Evolutionary conservation across 1,139 yeast species (phyloP).

Genomic region (Saccharomycopsis hybrid): DNA sequence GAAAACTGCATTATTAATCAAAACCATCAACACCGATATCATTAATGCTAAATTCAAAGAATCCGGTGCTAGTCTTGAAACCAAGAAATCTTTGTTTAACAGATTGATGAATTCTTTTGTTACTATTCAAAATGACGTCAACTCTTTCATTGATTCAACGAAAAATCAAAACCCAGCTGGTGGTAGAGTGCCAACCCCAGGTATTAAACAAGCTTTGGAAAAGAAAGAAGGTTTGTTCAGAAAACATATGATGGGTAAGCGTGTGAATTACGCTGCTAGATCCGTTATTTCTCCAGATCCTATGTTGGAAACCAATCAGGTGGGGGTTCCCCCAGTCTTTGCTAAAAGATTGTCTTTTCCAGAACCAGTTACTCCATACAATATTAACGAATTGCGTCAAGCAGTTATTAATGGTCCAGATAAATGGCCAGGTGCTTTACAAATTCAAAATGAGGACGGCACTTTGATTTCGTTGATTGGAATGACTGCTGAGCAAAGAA

Average conservation of each 20-base stretch:
- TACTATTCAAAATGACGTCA: conserved; percentile 90
- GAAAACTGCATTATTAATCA: conserved; percentile 71
- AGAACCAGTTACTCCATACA: conserved; percentile 95
- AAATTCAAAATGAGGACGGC: conserved; percentile 97
- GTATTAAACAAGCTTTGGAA: conserved; percentile 95
- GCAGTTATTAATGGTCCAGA: conserved; percentile 98
- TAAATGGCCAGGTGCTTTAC: conserved; percentile 98
- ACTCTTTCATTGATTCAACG: conserved; percentile 87
- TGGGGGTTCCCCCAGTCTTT: conserved; percentile 98
- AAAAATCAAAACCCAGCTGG: conserved; percentile 68
- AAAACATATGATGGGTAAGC: conserved; percentile 99
- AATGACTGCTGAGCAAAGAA: conserved; percentile 90
- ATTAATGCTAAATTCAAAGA: conserved; percentile 52
- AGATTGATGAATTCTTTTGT: conserved; percentile 94
- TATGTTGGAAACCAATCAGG: conserved; percentile 92
- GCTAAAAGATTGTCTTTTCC: conserved; percentile 95
- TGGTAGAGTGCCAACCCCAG: conserved; percentile 79
- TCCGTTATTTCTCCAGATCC: conserved; percentile 99
- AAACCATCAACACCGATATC: conserved; percentile 83
- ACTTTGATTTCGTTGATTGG: conserved; percentile 72
- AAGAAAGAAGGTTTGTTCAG: conserved; percentile 98
- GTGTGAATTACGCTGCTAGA: conserved; percentile 98
- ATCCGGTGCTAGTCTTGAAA: conserved; percentile 49
- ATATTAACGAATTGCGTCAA: conserved; percentile 82
- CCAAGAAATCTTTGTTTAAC: conserved; percentile 72